phyloP scores from a whole-genome alignment of 2,329 filamentous ascomycete species.

The Neofusicoccum umdonicola region DNA sequence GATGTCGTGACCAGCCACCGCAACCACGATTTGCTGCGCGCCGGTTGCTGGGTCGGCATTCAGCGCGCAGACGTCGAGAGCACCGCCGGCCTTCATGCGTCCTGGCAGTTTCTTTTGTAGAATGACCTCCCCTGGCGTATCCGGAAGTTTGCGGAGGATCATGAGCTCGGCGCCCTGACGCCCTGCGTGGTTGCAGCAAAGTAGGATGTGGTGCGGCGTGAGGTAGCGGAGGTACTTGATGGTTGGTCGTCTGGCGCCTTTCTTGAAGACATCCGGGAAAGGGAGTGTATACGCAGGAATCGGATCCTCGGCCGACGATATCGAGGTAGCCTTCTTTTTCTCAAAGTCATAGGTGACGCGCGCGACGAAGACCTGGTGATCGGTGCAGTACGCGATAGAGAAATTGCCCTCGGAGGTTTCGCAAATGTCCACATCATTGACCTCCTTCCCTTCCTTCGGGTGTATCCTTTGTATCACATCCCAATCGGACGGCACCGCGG shows the following conservation, averaged over 20 bases:
- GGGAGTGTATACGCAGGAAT: constrained; percentile 32
- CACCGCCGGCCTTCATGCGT: constrained; percentile 70
- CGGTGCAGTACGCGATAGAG: constrained; percentile 74
- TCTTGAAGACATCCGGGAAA: constrained; percentile 33
- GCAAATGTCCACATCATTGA: constrained; percentile 68
- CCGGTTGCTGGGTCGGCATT: constrained; percentile 53
- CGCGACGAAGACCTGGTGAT: constrained; percentile 69
- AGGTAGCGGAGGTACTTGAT: constrained; percentile 58
- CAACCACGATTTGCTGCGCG: constrained; percentile 75
- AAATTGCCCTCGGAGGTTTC: constrained; percentile 63
- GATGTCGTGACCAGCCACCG: constrained; percentile 75
- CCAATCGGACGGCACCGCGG: constrained; percentile 42
- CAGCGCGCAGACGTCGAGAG: constrained; percentile 73
- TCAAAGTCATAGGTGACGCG: constrained; percentile 54
- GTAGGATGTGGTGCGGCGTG: constrained; percentile 51
- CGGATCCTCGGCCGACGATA: constrained; percentile 26
- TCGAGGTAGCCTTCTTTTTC: constrained; percentile 35
- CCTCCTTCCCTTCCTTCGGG: constrained; percentile 53
- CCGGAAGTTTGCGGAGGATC: constrained; percentile 60
- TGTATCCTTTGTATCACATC: constrained; percentile 56
- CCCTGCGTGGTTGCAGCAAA: constrained; percentile 56
- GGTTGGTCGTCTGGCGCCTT: constrained; percentile 46
- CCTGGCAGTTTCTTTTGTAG: constrained; percentile 61
- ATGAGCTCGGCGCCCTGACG: constrained; percentile 56
- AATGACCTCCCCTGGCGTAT: constrained; percentile 51